Conservation (phyloP, 2,329 filamentous ascomycete species). For the Paradendryphiella salina region DNA sequence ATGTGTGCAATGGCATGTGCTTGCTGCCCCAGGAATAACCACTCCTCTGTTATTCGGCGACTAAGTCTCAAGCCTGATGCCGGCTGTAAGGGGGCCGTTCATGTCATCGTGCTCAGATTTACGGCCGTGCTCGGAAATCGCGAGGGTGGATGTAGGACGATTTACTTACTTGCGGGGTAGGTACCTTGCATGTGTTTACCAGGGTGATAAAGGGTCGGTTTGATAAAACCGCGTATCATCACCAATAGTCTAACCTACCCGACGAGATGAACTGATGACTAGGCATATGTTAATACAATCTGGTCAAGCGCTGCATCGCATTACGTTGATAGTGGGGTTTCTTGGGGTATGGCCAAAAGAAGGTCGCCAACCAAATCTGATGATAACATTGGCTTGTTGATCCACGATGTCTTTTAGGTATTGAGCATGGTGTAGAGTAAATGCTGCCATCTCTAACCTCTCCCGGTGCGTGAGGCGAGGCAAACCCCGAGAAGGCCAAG, state of each 20-base stretch:
- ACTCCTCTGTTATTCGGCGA: not conserved
- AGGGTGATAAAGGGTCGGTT: conserved; percentile 8
- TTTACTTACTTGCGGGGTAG: conserved; percentile 17
- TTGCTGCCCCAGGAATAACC: not conserved
- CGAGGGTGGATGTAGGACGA: conserved; percentile 17
- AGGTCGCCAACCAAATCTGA: too few species aligned
- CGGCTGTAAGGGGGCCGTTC: too few species aligned
- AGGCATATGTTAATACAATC: not conserved
- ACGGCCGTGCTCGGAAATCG: conserved; percentile 5
- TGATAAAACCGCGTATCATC: conserved; percentile 13
- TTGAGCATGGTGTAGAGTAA: too few species aligned
- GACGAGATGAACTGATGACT: not conserved
- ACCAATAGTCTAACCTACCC: not conserved
- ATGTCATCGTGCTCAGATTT: conserved; percentile 6
- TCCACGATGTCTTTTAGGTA: not conserved
- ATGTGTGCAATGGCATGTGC: conserved; percentile 38
- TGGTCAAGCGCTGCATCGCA: not conserved
- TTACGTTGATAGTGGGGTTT: not conserved
- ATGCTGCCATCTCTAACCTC: too few species aligned
- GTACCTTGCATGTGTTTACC: conserved; percentile 5
- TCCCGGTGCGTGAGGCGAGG: too few species aligned
- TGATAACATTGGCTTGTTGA: not conserved
- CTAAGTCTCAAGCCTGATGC: not conserved
- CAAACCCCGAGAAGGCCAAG: too few species aligned
- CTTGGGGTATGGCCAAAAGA: not conserved